Conservation (phyloP, 2,329 filamentous ascomycete species). For the Raffaelea ambrosiae region DNA sequence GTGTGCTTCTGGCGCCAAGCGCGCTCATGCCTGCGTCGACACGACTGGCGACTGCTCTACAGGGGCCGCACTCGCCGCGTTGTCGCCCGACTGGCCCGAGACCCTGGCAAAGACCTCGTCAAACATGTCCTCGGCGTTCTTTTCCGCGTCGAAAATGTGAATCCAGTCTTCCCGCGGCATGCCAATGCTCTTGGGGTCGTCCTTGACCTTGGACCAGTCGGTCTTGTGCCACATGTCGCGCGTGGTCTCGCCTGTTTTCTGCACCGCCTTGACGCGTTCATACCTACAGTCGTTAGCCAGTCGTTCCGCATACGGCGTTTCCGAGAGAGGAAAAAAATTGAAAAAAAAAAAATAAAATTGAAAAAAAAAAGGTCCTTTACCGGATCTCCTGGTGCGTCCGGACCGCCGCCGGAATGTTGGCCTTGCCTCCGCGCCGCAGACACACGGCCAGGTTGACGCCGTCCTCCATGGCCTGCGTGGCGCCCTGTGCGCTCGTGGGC, state of each 20-base stretch:
- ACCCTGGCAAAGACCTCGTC: constrained; percentile 22
- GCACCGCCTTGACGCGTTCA: constrained; percentile 36
- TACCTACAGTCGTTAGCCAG: constrained; percentile 23
- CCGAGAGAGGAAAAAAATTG: too few relatives aligned
- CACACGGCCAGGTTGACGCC: constrained; percentile 39
- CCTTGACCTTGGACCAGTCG: constrained; percentile 38
- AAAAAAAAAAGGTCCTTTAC: too few relatives aligned
- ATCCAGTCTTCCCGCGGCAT: constrained; percentile 45
- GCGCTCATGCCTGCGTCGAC: too few relatives aligned
- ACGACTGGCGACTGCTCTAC: too few relatives aligned
- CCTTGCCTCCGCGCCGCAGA: constrained; percentile 26
- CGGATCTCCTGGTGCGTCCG: constrained; percentile 34
- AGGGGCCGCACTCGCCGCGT: neutral
- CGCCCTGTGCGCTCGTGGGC: constrained; percentile 38
- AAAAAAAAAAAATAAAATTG: too few relatives aligned
- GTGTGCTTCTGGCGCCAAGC: too few relatives aligned
- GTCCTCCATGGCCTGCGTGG: constrained; percentile 42
- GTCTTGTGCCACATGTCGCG: constrained; percentile 48
- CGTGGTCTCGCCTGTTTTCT: constrained; percentile 42
- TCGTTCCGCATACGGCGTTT: too few relatives aligned
- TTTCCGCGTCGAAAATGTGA: constrained; percentile 34
- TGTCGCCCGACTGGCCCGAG: too few relatives aligned
- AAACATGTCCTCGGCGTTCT: constrained; percentile 29
- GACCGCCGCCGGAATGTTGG: constrained; percentile 27
- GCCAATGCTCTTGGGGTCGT: constrained; percentile 37